Base-by-base conservation (phyloP, 306 rosid genomes). In the Quercus variabilis region DNA sequence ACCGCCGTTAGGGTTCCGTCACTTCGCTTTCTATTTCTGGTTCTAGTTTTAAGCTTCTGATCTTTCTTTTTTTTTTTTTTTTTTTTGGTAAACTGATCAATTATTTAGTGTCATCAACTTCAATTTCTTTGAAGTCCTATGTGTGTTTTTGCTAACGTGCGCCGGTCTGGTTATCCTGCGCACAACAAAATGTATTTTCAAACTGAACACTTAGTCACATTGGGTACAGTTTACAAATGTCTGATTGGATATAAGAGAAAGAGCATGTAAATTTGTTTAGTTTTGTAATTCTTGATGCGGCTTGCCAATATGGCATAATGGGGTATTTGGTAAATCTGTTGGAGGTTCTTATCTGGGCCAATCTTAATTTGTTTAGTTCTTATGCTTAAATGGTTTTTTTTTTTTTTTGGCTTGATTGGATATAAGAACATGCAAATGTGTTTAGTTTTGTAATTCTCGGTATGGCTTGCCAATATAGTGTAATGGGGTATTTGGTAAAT, bases 61-160 rank as follows among this genome's bases (percentile, higher is more conserved):
- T 41, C 46, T 41, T 41, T 41, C 12, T 38, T 1, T 11, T 46
- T 46, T 2, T 12, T 3, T 49, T 49, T 12, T 12, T 12, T 23
- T 23, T 23, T 23, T 23, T 23, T 23, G 17, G 54, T 49, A 41
- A 41, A 23, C 21, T 74, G 83, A 81, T 84, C 80, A 75, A n/a
- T 71, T 49, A 8, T 49, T 33, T 46, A 35, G 58, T 62, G 57
- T 65, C 65, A 18, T 65, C 55, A 63, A 7, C 77, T 38, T 23
- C 23, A n/a, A 43, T 59, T 49, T 12, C 3, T 1, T 46, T 49
- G 17, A 10, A 54, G 28, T 5, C 28, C 49, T 6, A n/a, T 15
- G 38, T 35, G 41, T 35, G 41, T 64, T 3, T 74, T 78, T 80
- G 83, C 80, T 80, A 88, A 76, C 56, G 43, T 77, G 76, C 77